Percentiles rank a stretch among this genome's conserved stretches.
phyloP scores from a whole-genome alignment of 176 grass and related monocot species.

The Zea luxurians region DNA sequence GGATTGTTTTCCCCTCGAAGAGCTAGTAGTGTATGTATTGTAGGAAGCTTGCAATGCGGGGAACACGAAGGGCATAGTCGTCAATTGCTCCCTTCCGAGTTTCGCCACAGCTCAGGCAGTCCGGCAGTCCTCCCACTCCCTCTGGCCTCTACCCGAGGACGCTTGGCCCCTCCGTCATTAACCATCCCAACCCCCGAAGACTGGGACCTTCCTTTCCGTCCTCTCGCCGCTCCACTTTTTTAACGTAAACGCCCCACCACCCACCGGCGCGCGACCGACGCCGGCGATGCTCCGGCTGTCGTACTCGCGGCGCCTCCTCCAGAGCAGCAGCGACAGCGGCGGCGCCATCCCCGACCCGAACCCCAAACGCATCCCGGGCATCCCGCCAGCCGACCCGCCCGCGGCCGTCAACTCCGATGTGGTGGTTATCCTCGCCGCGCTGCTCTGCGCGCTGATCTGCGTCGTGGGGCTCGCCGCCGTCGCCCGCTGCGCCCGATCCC shows the following conservation, averaged over 20 bases:
- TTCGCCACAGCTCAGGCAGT: neutral
- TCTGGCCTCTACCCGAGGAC: conserved; percentile 25
- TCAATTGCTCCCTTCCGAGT: neutral
- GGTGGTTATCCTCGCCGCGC: conserved; percentile 61
- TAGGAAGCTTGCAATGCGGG: neutral
- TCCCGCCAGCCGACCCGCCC: conserved; percentile 49
- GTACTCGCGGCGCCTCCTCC: conserved; percentile 51
- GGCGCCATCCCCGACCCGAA: neutral
- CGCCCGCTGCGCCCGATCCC: conserved; percentile 49
- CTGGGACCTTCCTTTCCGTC: conserved; percentile 15
- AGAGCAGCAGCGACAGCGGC: conserved; percentile 6
- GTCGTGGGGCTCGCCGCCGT: conserved; percentile 58
- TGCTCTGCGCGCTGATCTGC: conserved; percentile 71
- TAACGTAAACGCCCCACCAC: conserved; percentile 13
- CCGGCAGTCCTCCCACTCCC: neutral
- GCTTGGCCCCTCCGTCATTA: conserved; percentile 35
- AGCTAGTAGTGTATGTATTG: neutral
- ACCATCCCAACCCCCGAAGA: conserved; percentile 35
- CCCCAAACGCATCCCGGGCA: conserved; percentile 40
- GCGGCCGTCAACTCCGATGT: conserved; percentile 46
- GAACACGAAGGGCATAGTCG: neutral
- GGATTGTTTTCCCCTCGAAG: neutral
- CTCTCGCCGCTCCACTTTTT: conserved; percentile 31
- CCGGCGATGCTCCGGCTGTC: conserved; percentile 47
- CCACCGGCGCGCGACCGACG: neutral